A percentile compares a stretch with the other conserved stretches of the same genome.
Conservation (phyloP, 176 grass and related monocot genomes). For the Urochloa ruziziensis region DNA sequence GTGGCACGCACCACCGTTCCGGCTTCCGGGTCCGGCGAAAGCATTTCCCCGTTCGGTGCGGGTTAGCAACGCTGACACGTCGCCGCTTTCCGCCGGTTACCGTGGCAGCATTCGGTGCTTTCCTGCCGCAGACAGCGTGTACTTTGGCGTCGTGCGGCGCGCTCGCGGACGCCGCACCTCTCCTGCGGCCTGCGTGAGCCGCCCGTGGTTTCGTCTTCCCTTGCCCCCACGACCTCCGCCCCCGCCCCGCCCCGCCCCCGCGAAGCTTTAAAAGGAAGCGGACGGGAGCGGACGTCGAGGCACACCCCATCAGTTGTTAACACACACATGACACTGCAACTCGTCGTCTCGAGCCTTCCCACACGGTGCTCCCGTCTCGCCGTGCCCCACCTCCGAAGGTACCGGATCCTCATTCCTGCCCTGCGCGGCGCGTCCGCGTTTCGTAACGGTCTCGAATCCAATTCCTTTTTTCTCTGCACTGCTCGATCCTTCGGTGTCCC, state of each 20-base stretch:
- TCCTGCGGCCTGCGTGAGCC: neutral
- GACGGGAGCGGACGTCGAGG: neutral
- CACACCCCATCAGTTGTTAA: neutral
- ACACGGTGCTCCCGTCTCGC: neutral
- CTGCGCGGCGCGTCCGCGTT: neutral
- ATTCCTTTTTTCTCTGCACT: neutral
- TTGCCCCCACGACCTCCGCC: too few relatives aligned
- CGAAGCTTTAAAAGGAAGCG: neutral
- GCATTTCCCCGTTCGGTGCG: neutral
- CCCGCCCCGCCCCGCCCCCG: neutral
- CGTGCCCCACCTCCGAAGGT: neutral
- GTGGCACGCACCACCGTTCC: neutral
- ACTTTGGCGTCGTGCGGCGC: neutral
- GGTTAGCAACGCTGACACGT: neutral
- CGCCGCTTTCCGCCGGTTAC: neutral
- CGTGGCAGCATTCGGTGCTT: neutral
- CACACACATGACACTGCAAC: neutral
- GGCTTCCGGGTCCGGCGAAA: neutral
- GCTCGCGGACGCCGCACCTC: neutral
- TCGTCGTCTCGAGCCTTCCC: neutral
- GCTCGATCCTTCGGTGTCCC: neutral
- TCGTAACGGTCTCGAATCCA: neutral
- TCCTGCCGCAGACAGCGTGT: neutral
- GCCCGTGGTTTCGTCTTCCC: neutral
- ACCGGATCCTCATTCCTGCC: neutral